Percentiles rank a stretch among this genome's conserved stretches.
These are phyloP conservation scores for Scheffersomyces insectosa DNA, from an alignment of 1,139 yeast species.

Conservation along the genomic window DNA sequence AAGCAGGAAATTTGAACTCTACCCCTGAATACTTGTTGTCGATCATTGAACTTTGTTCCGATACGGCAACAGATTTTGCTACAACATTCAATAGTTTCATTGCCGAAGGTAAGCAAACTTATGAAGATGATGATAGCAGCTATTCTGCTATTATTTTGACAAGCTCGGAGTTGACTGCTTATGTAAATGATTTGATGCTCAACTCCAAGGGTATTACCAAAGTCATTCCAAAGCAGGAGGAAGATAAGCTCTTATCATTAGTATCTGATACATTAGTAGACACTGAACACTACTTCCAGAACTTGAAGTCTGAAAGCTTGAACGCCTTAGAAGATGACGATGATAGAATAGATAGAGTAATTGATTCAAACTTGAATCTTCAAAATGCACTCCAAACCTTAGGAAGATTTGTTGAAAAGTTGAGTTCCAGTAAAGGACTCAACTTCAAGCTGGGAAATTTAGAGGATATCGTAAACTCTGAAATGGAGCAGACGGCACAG, in stretches of 20 bases:
- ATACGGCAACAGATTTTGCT: conserved; percentile 79
- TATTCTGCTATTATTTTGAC: conserved; percentile 59
- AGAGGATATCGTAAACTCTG: conserved; percentile 69
- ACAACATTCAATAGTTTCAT: conserved; percentile 73
- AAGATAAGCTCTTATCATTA: conserved; percentile 48
- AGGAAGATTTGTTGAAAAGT: conserved; percentile 54
- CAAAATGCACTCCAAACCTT: conserved; percentile 70
- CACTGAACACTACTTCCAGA: conserved; percentile 62
- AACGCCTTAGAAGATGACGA: conserved; percentile 53
- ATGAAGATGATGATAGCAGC: conserved; percentile 61
- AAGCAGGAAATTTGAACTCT: conserved; percentile 79
- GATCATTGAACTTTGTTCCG: conserved; percentile 68
- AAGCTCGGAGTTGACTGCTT: conserved; percentile 65
- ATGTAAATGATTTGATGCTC: conserved; percentile 65
- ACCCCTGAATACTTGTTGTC: conserved; percentile 74
- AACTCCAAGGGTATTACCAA: conserved; percentile 72
- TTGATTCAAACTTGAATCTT: conserved; percentile 71
- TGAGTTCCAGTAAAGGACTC: conserved; percentile 46
- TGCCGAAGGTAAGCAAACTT: conserved; percentile 67
- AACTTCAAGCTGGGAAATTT: conserved; percentile 54
- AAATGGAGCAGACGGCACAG: conserved; percentile 70
- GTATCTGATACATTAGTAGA: conserved; percentile 62
- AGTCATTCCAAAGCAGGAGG: conserved; percentile 53
- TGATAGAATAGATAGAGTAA: conserved; percentile 74
- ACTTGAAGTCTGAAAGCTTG: conserved; percentile 56